Conservation (phyloP, 1,284 basidiomycete genomes). For the Stereum hirsutum region DNA sequence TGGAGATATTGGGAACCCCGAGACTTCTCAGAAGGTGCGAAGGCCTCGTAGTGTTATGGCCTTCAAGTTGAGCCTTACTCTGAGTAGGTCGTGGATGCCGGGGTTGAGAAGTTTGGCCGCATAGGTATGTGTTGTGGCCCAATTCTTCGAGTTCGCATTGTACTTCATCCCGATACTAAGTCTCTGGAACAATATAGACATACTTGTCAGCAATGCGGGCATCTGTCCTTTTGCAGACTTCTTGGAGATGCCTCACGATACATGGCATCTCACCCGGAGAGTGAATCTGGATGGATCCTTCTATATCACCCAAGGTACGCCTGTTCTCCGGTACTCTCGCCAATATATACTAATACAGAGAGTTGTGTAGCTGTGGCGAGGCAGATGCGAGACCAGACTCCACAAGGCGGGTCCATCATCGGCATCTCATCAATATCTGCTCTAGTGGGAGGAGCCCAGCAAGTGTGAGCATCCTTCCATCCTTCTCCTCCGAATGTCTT, state of each 20-base stretch:
- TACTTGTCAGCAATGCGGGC: constrained; percentile 66
- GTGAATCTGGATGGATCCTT: constrained; percentile 78
- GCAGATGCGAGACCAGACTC: constrained; percentile 64
- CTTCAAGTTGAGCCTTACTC: neutral
- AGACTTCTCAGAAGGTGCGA: constrained; percentile 51
- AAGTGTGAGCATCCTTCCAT: constrained; percentile 34
- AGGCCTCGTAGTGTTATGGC: neutral
- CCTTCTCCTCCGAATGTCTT: neutral
- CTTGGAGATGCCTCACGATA: constrained; percentile 62
- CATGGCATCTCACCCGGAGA: constrained; percentile 63
- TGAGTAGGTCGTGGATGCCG: constrained; percentile 47
- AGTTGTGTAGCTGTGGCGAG: constrained; percentile 52
- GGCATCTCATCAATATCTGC: constrained; percentile 74
- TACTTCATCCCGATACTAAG: neutral
- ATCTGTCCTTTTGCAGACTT: constrained; percentile 80
- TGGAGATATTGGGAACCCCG: constrained; percentile 59
- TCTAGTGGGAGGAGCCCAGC: constrained; percentile 67
- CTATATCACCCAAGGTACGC: constrained; percentile 61
- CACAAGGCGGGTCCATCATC: constrained; percentile 69
- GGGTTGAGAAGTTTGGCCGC: constrained; percentile 49
- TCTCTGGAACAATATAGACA: constrained; percentile 22
- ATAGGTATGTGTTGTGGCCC: constrained; percentile 49
- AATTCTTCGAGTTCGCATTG: too few species aligned
- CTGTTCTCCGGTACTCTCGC: neutral
- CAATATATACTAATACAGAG: neutral